phyloP scores from a whole-genome alignment of 1,284 basidiomycete species.

The Quambalaria eucalypti region DNA sequence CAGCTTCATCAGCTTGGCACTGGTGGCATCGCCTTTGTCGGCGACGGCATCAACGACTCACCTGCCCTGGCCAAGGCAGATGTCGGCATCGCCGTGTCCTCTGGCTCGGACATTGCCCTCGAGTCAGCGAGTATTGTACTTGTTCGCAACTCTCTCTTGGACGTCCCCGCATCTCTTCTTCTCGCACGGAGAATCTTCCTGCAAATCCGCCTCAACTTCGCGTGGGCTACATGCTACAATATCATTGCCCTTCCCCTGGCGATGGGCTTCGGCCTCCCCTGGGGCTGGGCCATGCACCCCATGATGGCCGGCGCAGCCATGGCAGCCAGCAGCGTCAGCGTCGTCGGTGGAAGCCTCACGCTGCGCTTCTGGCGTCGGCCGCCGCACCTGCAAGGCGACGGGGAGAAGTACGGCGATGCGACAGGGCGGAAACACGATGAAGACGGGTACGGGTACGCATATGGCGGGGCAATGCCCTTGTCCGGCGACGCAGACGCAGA shows the following conservation, averaged over 20 bases:
- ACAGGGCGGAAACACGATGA: too few relatives aligned
- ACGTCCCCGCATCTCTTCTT: constrained; percentile 90
- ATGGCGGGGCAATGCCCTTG: too few relatives aligned
- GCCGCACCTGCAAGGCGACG: neutral
- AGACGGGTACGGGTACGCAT: too few relatives aligned
- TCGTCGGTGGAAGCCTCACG: constrained; percentile 79
- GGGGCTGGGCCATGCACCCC: constrained; percentile 85
- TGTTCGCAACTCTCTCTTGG: constrained; percentile 88
- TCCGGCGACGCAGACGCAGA: too few relatives aligned
- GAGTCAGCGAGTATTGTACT: constrained; percentile 96
- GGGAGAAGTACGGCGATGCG: neutral
- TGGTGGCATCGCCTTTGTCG: constrained; percentile 59
- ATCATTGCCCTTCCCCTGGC: constrained; percentile 91
- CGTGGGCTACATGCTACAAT: constrained; percentile 61
- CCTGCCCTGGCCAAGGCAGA: constrained; percentile 90
- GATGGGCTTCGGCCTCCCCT: constrained; percentile 89
- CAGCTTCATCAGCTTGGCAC: constrained; percentile 61
- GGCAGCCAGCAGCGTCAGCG: constrained; percentile 93
- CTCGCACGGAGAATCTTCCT: constrained; percentile 79
- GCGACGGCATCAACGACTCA: constrained; percentile 97
- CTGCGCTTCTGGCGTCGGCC: constrained; percentile 55
- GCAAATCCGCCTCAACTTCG: constrained; percentile 63
- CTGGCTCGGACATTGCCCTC: constrained; percentile 90
- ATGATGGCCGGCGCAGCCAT: constrained; percentile 97
- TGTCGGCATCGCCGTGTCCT: constrained; percentile 88